A percentile compares a stretch with the other conserved stretches of the same genome.
Conservation (phyloP, 2,329 filamentous ascomycete genomes). For the Tolypocladium endophyticum region DNA sequence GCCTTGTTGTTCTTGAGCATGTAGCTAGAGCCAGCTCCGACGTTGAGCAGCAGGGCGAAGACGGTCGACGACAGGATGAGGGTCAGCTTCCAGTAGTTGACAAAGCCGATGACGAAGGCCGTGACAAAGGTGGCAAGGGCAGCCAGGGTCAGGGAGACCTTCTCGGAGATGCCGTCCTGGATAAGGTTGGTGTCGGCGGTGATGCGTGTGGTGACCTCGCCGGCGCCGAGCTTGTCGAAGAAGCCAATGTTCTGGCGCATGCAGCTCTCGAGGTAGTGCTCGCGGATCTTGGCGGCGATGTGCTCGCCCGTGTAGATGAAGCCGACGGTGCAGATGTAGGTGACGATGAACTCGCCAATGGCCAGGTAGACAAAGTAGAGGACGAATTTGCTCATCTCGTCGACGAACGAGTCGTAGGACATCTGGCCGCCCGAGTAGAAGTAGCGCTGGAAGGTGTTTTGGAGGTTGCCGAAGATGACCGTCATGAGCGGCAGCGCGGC, state of each 20-base stretch:
- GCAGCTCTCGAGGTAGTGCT: constrained; percentile 75
- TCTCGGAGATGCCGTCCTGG: constrained; percentile 88
- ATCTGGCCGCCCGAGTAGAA: constrained; percentile 35
- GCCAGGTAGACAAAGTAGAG: constrained; percentile 81
- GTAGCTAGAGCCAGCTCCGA: constrained; percentile 62
- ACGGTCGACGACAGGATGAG: constrained; percentile 78
- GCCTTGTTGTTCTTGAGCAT: constrained; percentile 74
- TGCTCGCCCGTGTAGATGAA: constrained; percentile 85
- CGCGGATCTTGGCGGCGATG: constrained; percentile 66
- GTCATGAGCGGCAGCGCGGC: constrained; percentile 74
- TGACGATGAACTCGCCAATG: constrained; percentile 66
- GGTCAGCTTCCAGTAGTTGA: constrained; percentile 88
- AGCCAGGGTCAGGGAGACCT: constrained; percentile 67
- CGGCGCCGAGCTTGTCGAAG: constrained; percentile 86
- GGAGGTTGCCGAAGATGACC: constrained; percentile 67
- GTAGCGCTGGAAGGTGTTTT: constrained; percentile 59
- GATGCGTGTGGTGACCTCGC: constrained; percentile 89
- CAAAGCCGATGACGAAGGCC: constrained; percentile 81
- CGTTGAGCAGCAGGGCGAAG: constrained; percentile 65
- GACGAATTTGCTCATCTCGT: constrained; percentile 51
- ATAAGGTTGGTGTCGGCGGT: constrained; percentile 90
- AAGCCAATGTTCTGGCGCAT: constrained; percentile 84
- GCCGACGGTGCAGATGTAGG: constrained; percentile 72
- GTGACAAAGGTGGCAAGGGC: constrained; percentile 75
- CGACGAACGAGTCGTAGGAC: constrained; percentile 44